Evolutionary conservation across 2,329 filamentous ascomycete species (phyloP).

Genomic region (Amesomyces nigricolor): DNA sequence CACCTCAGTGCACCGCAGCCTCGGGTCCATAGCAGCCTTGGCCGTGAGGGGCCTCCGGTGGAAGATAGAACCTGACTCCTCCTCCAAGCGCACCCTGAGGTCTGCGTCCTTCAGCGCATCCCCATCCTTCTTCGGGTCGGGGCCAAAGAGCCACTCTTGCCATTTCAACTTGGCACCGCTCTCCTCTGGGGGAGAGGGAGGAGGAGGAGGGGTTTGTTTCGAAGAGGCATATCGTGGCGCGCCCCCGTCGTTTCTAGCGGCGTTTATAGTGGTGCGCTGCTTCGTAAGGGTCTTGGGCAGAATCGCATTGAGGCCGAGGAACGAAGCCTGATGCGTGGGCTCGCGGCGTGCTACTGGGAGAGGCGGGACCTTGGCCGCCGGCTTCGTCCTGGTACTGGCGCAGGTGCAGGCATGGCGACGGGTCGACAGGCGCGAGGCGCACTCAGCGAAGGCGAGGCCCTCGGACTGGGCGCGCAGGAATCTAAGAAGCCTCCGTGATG

Average conservation of each 20-base stretch:
- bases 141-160: constrained; percentile 47
- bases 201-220: constrained; percentile 16
- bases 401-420: constrained; percentile 21
- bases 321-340: constrained; percentile 19
- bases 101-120: constrained; percentile 22
- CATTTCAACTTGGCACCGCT: constrained; percentile 33
- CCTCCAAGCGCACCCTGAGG: constrained; percentile 44
- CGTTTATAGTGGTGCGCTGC: constrained; percentile 16
- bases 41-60: constrained; percentile 63
- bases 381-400: constrained; percentile 5
- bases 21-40: constrained; percentile 77
- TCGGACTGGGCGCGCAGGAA: constrained; percentile 69
- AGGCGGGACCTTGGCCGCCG: constrained; percentile 16
- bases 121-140: constrained; percentile 32
- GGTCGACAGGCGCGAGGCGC: constrained; percentile 5
- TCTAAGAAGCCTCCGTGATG: constrained; percentile 56
- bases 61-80: constrained; percentile 50
- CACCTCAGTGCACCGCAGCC: constrained; percentile 89
- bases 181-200: constrained; percentile 7
- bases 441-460: constrained; percentile 32
- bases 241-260: constrained; percentile 6
- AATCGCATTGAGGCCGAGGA: constrained; percentile 25
- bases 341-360: constrained; percentile 8
- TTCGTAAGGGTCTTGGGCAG: constrained; percentile 27
- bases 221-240: constrained; percentile 29